Evolutionary conservation across 352 stramenopile species (phyloP), one percentile per base, ranked within the genome.

Genomic region (Peronospora farinosa): DNA sequence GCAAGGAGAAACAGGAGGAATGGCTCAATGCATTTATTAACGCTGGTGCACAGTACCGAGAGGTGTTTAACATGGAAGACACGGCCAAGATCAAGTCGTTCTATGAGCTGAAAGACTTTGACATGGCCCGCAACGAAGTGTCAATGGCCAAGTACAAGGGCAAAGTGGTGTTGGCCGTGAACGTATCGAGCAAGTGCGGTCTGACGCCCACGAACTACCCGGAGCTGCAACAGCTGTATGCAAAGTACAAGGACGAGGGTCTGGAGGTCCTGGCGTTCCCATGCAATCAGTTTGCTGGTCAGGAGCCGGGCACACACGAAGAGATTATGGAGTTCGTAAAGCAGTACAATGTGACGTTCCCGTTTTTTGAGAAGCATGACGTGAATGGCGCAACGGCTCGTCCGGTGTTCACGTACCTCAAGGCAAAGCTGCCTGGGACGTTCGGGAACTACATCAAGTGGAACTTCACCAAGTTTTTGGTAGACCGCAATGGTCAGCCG

Each of bases 391-490:
- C 67, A 5, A 62, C 85, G 16, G 72, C 84, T 33, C 72, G 85
- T 0, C 79, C 87, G 23, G 76, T 96, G 25, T 96, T 90, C 53
- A 70, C 66, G 31, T 96, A 84, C 54, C 62, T 96, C 23, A 95
- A 95, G 53, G 37, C 72, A 33, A 80, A 83, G 39, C 55, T 93
- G 12, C 77, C 80, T 1, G 67, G 64, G 1, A 64, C 86, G 57
- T 78, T 85, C 47, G 80, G 74, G 3, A 74, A 74, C 15, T 88
- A 83, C 57, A 78, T 96, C 48, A 79, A 86, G 53, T 95, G 86
- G 86, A 95, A 95, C 69, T 95, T 92, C 53, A 87, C 76, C 19
- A 95, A 93, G 63, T 97, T 97, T 54, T 56, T 97, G 11, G 71
- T 97, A 5, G 88, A 96, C 65, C 74, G 79, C 54, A 78, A 93